phyloP scores from a whole-genome alignment of 1,284 basidiomycete species.

The Sanghuangporus baumii region DNA sequence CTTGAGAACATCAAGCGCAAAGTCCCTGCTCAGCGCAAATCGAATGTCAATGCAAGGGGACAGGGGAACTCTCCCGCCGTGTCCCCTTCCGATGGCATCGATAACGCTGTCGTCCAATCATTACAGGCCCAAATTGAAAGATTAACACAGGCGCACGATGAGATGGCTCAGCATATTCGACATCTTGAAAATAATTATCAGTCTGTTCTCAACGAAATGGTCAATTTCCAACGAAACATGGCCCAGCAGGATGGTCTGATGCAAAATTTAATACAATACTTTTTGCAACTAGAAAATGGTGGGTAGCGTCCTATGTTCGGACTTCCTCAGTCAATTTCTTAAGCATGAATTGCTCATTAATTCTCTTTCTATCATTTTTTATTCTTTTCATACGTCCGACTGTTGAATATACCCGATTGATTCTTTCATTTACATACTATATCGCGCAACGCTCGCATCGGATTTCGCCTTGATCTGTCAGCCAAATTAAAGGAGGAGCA shows the following conservation, averaged over 20 bases:
- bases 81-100: slow-evolving; percentile 25
- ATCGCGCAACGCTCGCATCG: not conserved
- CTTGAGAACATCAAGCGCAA: slow-evolving; percentile 95
- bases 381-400: slow-evolving; percentile 3
- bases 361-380: not conserved
- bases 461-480: slow-evolving; percentile 8
- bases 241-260: slow-evolving; percentile 82
- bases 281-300: slow-evolving; percentile 67
- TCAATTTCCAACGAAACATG: slow-evolving; percentile 78
- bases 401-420: slow-evolving; percentile 17
- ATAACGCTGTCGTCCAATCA: slow-evolving; percentile 29
- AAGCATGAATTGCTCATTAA: not conserved
- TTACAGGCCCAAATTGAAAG: slow-evolving; percentile 49
- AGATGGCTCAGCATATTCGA: slow-evolving; percentile 54
- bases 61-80: slow-evolving; percentile 20
- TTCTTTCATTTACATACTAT: slow-evolving; percentile 21
- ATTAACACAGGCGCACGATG: slow-evolving; percentile 48
- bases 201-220: slow-evolving; percentile 76
- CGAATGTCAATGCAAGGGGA: slow-evolving; percentile 16
- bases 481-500: slow-evolving; percentile 25
- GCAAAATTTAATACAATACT: slow-evolving; percentile 79
- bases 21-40: slow-evolving; percentile 69
- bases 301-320: slow-evolving; percentile 24
- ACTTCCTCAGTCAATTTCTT: slow-evolving; percentile 1
- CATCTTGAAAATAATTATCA: slow-evolving; percentile 73